A percentile compares a stretch with the other conserved stretches of the same genome.
Evolutionary conservation across 2,329 filamentous ascomycete species (phyloP).

Genomic region (Cladosporium colombiae): DNA sequence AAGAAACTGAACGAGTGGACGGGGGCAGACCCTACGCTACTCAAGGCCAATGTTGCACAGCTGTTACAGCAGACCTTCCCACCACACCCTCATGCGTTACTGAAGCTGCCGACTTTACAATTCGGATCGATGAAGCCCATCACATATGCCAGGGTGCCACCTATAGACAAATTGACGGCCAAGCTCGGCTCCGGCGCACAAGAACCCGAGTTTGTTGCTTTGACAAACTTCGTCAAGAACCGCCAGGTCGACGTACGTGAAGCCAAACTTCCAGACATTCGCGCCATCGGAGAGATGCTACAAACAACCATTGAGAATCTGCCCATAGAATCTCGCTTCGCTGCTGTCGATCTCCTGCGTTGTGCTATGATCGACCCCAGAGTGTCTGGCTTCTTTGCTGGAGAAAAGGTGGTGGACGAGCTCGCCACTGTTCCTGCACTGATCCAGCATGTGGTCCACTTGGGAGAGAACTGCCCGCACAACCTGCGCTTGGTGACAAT

Average conservation of each 20-base stretch:
- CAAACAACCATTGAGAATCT: slow-evolving; percentile 43
- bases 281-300: slow-evolving; percentile 55
- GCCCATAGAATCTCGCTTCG: slow-evolving; percentile 69
- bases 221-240: slow-evolving; percentile 71
- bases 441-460: slow-evolving; percentile 55
- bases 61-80: slow-evolving; percentile 75
- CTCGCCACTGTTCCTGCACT: slow-evolving; percentile 66
- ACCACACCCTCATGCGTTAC: slow-evolving; percentile 70
- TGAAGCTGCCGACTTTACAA: slow-evolving; percentile 71
- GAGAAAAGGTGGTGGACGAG: slow-evolving; percentile 55
- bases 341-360: slow-evolving; percentile 81
- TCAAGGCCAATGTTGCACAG: slow-evolving; percentile 71
- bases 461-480: slow-evolving; percentile 71
- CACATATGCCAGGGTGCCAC: slow-evolving; percentile 75
- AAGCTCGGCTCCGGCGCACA: slow-evolving; percentile 71
- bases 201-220: slow-evolving; percentile 60
- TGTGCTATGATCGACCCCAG: slow-evolving; percentile 75
- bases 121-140: slow-evolving; percentile 67
- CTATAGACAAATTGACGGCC: slow-evolving; percentile 74
- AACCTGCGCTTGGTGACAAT: slow-evolving; percentile 79
- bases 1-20: slow-evolving; percentile 77
- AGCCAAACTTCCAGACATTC: slow-evolving; percentile 70
- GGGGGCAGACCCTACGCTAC: slow-evolving; percentile 68
- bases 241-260: slow-evolving; percentile 63
- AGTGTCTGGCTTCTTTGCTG: slow-evolving; percentile 78